Conservation (phyloP, 192 early-diverging fungal species). For the Rhizophagus prolifer region DNA sequence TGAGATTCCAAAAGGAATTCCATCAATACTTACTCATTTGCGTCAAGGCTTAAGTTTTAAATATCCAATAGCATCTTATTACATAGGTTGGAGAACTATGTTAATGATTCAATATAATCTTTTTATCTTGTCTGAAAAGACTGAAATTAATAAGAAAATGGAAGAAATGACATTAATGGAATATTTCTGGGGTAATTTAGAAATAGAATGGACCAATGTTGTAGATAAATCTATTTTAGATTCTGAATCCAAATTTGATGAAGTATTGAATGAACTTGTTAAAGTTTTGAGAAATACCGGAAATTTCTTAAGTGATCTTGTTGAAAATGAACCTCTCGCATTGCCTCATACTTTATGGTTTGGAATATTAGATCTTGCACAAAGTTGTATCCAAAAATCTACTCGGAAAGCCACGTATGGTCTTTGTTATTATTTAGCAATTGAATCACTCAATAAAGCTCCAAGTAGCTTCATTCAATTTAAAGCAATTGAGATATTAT, state of each 20-base stretch:
- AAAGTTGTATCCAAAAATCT: background rate
- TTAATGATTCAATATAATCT: too few relatives aligned
- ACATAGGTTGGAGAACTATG: too few relatives aligned
- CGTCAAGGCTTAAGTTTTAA: too few relatives aligned
- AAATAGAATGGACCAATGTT: background rate
- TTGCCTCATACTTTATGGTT: too few relatives aligned
- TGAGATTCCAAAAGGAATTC: background rate
- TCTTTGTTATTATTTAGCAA: background rate
- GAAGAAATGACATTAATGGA: too few relatives aligned
- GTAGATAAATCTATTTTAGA: background rate
- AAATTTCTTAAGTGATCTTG: background rate
- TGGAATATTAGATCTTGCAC: too few relatives aligned
- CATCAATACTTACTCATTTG: too few relatives aligned
- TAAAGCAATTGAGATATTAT: background rate
- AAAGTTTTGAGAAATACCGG: background rate
- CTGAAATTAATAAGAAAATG: too few relatives aligned
- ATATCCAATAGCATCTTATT: too few relatives aligned
- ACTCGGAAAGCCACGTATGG: background rate
- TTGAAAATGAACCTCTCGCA: too few relatives aligned
- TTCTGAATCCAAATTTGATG: background rate
- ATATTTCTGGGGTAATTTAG: background rate
- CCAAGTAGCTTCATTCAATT: too few relatives aligned
- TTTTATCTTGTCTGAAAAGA: too few relatives aligned
- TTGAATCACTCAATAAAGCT: background rate
- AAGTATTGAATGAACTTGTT: background rate